These are phyloP conservation scores for Cyclospora cayetanensis DNA, from an alignment of 169 alveolate species.

Conservation along the genomic window DNA sequence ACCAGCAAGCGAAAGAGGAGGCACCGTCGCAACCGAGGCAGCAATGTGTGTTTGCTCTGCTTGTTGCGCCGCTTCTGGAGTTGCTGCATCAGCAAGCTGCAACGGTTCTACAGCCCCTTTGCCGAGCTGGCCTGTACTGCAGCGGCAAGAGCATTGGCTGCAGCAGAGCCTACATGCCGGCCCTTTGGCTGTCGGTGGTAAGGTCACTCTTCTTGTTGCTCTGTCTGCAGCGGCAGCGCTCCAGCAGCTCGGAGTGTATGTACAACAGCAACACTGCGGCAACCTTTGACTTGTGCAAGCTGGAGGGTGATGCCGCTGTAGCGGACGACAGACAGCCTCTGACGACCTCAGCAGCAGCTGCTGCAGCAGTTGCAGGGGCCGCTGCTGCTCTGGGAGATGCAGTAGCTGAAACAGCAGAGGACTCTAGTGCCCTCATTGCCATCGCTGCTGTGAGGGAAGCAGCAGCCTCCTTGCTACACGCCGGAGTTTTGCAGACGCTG, in stretches of 20 bases:
- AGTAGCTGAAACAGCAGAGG: not conserved
- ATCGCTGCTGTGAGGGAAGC: conserved; percentile 8
- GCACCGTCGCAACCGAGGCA: not conserved
- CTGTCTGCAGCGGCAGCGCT: conserved; percentile 8
- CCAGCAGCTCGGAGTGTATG: not conserved
- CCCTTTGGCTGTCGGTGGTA: not conserved
- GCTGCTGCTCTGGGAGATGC: not conserved
- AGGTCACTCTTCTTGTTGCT: not conserved
- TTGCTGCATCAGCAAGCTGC: conserved; percentile 10
- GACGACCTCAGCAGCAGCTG: not conserved
- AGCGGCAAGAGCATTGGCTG: conserved; percentile 6
- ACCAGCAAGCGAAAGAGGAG: not conserved
- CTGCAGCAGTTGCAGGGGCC: conserved; percentile 13
- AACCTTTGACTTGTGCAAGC: not conserved
- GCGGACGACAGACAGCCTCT: not conserved
- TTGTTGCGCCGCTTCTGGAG: conserved; percentile 33
- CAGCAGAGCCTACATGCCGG: not conserved
- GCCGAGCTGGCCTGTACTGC: conserved; percentile 7
- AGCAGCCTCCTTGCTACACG: not conserved
- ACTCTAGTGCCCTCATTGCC: not conserved
- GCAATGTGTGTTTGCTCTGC: not conserved
- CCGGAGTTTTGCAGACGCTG: conserved; percentile 15
- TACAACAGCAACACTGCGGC: not conserved
- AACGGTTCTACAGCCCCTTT: not conserved
- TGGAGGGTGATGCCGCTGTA: not conserved